phyloP scores from a whole-genome alignment of 495 filamentous ascomycete genomes.

The Hyaloscypha finlandica region DNA sequence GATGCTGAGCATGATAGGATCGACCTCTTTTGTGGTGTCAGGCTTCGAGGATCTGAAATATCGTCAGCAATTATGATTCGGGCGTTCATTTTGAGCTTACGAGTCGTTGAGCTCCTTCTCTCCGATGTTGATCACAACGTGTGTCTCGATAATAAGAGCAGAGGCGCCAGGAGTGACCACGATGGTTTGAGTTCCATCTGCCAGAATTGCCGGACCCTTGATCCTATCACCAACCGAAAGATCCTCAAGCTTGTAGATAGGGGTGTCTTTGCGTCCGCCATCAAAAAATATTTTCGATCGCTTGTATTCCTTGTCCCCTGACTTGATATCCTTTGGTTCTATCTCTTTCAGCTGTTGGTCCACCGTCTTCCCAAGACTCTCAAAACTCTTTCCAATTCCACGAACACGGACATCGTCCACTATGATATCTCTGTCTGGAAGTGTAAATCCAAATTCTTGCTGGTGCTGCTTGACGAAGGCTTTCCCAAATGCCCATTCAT shows the following conservation, averaged over 20 bases:
- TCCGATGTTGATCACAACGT: conserved; percentile 72
- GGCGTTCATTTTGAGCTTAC: conserved; percentile 24
- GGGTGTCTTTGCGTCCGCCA: conserved; percentile 73
- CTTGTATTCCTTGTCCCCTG: conserved; percentile 54
- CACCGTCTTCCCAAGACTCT: conserved; percentile 75
- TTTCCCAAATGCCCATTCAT: conserved; percentile 77
- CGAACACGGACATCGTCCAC: conserved; percentile 90
- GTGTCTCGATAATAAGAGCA: conserved; percentile 71
- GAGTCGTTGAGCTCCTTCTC: conserved; percentile 56
- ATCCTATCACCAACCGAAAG: conserved; percentile 76
- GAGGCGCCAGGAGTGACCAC: conserved; percentile 82
- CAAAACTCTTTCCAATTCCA: conserved; percentile 85
- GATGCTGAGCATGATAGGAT: conserved; percentile 92
- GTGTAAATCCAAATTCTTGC: conserved; percentile 92
- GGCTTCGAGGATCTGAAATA: conserved; percentile 25
- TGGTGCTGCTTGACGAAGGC: conserved; percentile 86
- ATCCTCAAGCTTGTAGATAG: conserved; percentile 82
- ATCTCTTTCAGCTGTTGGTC: conserved; percentile 75
- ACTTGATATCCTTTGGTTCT: conserved; percentile 45
- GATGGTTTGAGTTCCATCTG: conserved; percentile 94
- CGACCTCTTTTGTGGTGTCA: conserved; percentile 55
- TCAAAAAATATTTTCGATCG: conserved; percentile 69
- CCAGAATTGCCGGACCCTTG: conserved; percentile 84
- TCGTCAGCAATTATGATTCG: not conserved
- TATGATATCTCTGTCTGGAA: conserved; percentile 86